These are phyloP conservation scores for Neocallimastix lanati DNA, from an alignment of 192 early-diverging fungal genomes.

Conservation along the genomic window DNA sequence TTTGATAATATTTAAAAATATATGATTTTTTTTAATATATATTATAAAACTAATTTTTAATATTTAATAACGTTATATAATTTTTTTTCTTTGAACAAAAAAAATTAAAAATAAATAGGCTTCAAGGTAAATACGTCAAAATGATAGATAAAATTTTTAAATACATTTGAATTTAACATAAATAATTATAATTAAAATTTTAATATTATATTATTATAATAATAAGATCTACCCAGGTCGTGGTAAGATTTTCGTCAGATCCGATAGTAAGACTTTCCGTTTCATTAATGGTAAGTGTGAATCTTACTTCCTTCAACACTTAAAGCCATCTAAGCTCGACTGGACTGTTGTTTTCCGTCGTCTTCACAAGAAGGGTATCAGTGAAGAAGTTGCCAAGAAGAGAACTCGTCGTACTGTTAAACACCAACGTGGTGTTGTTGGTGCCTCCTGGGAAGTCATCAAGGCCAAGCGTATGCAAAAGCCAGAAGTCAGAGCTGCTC, in stretches of 20 bases:
- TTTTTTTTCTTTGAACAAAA: no score
- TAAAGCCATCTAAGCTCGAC: conserved; percentile 93
- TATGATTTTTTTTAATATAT: no score
- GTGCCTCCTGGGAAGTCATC: conserved; percentile 88
- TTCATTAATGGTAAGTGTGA: conserved; percentile 94
- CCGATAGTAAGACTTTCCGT: conserved; percentile 86
- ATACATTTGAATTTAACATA: no score
- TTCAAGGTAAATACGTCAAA: no score
- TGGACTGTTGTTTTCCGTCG: conserved; percentile 96
- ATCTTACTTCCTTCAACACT: conserved; percentile 89
- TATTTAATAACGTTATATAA: no score
- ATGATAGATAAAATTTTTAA: no score
- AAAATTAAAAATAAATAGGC: no score
- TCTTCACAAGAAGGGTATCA: conserved; percentile 97
- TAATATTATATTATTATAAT: no score
- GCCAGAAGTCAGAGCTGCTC: conserved; percentile 82
- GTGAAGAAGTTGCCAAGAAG: conserved; percentile 93
- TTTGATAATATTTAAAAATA: no score
- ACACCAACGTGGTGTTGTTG: conserved; percentile 87
- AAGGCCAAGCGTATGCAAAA: conserved; percentile 94
- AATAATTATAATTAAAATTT: no score
- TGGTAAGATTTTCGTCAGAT: conserved; percentile 81
- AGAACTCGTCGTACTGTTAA: conserved; percentile 42
- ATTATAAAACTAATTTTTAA: no score
- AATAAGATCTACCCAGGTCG: conserved; percentile 99